Conservation (phyloP, 73 alveolate species). For the Paramecium sexaurelia region DNA sequence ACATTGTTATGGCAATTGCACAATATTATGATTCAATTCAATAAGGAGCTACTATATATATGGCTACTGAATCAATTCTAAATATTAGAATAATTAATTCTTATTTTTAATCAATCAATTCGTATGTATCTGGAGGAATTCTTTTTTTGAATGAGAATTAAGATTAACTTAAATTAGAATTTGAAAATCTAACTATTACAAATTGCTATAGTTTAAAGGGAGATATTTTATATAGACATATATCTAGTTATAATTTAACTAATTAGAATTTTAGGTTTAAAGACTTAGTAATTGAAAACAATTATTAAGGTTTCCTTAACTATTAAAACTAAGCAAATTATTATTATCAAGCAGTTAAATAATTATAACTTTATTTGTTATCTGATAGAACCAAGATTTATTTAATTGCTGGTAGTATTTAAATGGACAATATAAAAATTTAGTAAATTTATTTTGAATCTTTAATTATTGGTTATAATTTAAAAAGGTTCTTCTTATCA, state of each 20-base stretch:
- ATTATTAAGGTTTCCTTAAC: neutral
- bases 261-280: neutral
- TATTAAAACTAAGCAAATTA: neutral
- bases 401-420: neutral
- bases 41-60: neutral
- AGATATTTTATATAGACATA: neutral
- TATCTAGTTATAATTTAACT: neutral
- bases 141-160: neutral
- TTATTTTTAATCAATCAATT: neutral
- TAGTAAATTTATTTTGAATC: neutral
- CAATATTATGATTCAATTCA: neutral
- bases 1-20: neutral
- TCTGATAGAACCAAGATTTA: neutral
- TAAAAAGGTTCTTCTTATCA: neutral
- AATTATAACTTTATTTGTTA: neutral
- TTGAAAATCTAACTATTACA: neutral
- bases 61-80: neutral
- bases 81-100: neutral
- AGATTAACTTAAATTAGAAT: neutral
- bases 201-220: neutral
- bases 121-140: neutral
- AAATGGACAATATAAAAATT: neutral
- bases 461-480: neutral
- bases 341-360: neutral
- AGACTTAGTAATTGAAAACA: neutral